A percentile compares a stretch with the other conserved stretches of the same genome.
phyloP scores from a whole-genome alignment of 2,329 filamentous ascomycete species.

The Talaromyces sp. region DNA sequence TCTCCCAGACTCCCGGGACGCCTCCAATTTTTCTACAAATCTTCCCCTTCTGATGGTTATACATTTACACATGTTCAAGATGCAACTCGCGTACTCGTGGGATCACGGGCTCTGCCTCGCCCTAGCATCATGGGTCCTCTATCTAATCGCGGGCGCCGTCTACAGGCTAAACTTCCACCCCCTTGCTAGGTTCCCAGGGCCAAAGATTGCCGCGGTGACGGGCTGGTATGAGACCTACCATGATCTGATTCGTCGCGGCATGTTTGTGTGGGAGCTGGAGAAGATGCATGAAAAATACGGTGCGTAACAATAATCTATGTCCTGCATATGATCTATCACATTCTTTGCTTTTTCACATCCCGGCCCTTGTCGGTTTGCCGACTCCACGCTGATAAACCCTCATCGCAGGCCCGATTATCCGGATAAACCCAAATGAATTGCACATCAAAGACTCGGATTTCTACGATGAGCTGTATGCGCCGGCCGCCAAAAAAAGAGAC shows the following conservation, averaged over 20 bases:
- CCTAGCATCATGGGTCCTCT: not conserved
- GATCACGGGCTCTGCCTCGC: not conserved
- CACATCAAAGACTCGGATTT: slow-evolving; percentile 31
- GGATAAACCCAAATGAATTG: slow-evolving; percentile 31
- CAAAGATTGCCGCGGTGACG: slow-evolving; percentile 28
- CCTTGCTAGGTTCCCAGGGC: slow-evolving; percentile 27
- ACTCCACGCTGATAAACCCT: not conserved
- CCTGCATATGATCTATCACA: not conserved
- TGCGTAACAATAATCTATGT: slow-evolving; percentile 6
- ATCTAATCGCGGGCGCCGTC: slow-evolving; percentile 13
- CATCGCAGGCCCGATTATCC: slow-evolving; percentile 28
- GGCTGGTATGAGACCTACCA: slow-evolving; percentile 33
- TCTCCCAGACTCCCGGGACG: not conserved
- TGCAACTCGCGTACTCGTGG: not conserved
- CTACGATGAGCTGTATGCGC: slow-evolving; percentile 31
- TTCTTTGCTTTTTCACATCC: not conserved
- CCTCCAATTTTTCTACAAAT: not conserved
- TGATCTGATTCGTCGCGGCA: slow-evolving; percentile 27
- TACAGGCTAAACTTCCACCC: slow-evolving; percentile 32
- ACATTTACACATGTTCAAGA: not conserved
- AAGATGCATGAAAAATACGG: slow-evolving; percentile 33
- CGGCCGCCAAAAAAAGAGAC: slow-evolving; percentile 21
- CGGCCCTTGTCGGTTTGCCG: not conserved
- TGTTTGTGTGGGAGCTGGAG: slow-evolving; percentile 30
- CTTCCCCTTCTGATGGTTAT: not conserved